These are phyloP conservation scores for Jatropha multifida DNA, from an alignment of 441 rosid genomes.

Conservation along the genomic window DNA sequence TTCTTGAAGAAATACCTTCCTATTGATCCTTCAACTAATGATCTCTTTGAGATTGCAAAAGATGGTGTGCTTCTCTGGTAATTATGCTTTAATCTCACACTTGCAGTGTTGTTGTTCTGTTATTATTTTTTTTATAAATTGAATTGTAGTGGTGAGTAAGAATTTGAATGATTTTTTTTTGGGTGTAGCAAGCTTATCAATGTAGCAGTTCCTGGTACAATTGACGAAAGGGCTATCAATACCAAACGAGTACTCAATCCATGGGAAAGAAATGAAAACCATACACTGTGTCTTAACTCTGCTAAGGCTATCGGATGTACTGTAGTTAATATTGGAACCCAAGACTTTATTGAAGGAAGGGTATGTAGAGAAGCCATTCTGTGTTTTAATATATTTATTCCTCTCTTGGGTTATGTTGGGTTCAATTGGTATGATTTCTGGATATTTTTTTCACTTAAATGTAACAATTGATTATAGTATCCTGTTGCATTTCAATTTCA, in stretches of 20 bases:
- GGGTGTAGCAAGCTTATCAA: constrained; percentile 90
- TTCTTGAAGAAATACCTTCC: constrained; percentile 75
- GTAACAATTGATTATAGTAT: constrained; percentile 13
- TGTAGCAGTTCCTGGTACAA: constrained; percentile 97
- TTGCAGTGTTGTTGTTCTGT: not conserved
- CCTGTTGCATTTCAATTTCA: constrained; percentile 38
- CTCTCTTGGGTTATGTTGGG: not conserved
- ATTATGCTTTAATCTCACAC: constrained; percentile 7
- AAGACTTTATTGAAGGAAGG: constrained; percentile 95
- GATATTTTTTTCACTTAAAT: not conserved
- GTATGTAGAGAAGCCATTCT: constrained; percentile 39
- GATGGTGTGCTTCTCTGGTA: constrained; percentile 98
- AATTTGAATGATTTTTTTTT: constrained; percentile 12
- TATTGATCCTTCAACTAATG: constrained; percentile 75
- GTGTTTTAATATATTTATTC: not conserved
- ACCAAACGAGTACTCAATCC: constrained; percentile 95
- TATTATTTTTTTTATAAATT: not conserved
- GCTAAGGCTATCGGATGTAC: constrained; percentile 99
- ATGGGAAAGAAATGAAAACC: constrained; percentile 98
- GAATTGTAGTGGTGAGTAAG: not conserved
- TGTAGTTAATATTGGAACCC: constrained; percentile 91
- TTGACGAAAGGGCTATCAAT: constrained; percentile 94
- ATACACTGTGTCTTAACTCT: constrained; percentile 92
- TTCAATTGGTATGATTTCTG: constrained; percentile 5
- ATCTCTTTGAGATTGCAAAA: constrained; percentile 83